These are phyloP conservation scores for Lactarius trivialis DNA, from an alignment of 768 basidiomycete species.

Conservation along the genomic window DNA sequence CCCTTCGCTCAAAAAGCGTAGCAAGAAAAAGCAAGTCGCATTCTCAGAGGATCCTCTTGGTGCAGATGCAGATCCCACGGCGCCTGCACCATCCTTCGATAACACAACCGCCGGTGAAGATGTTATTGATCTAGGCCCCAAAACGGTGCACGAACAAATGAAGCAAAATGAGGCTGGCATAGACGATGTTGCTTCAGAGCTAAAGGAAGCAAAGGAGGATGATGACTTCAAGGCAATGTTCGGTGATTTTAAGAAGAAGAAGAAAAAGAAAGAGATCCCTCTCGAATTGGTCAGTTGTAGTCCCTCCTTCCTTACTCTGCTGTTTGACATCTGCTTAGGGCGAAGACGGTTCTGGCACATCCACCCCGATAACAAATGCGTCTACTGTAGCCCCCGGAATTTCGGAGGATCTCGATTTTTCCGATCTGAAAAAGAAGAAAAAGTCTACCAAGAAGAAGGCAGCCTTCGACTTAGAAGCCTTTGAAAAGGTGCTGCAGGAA, in stretches of 20 bases:
- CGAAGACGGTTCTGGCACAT: slow-evolving; percentile 57
- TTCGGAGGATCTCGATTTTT: slow-evolving; percentile 83
- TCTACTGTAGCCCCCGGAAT: slow-evolving; percentile 27
- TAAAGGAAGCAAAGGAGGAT: slow-evolving; percentile 50
- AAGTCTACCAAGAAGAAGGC: slow-evolving; percentile 84
- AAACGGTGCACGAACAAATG: slow-evolving; percentile 73
- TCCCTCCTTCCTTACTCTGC: not conserved
- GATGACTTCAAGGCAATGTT: slow-evolving; percentile 82
- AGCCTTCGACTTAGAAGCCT: slow-evolving; percentile 84
- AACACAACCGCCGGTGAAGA: slow-evolving; percentile 63
- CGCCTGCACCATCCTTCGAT: slow-evolving; percentile 71
- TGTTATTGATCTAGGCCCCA: slow-evolving; percentile 68
- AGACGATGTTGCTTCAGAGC: slow-evolving; percentile 30
- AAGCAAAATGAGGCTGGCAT: slow-evolving; percentile 38
- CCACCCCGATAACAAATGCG: slow-evolving; percentile 43
- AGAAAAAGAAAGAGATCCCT: slow-evolving; percentile 86
- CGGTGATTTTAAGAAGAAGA: slow-evolving; percentile 86
- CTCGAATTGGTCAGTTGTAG: slow-evolving; percentile 59
- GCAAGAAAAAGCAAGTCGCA: slow-evolving; percentile 82
- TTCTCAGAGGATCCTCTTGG: slow-evolving; percentile 82
- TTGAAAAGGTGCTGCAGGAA: slow-evolving; percentile 84
- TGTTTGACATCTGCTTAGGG: slow-evolving; percentile 34
- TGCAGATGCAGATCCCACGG: slow-evolving; percentile 75
- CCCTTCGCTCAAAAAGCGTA: slow-evolving; percentile 71
- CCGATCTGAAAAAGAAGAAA: slow-evolving; percentile 96